Evolutionary conservation across 228 moss, liverwort and hornwort genomes (phyloP), one percentile per base, ranked within the genome.

Genomic region (Sphagnum fallax): DNA sequence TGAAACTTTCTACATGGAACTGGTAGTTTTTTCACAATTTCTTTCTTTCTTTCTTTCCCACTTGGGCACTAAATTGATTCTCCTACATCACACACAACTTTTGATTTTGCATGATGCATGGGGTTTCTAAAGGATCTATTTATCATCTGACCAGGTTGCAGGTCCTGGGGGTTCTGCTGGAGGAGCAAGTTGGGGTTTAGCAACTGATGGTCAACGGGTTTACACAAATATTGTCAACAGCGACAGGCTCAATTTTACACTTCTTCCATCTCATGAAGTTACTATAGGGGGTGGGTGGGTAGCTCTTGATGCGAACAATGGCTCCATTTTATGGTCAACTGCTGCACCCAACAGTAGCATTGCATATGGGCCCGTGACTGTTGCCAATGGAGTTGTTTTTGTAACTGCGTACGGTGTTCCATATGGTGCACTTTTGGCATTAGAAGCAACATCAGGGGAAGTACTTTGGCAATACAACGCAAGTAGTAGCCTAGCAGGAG

Each of bases 151-250:
- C 1, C 71, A 73, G 73, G 78, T 67, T 70, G 77, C 81, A 6
- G 81, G 78, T 18, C 78, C 84, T 5, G 73, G 75, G 18, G 81
- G 78, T 6, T 4, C 1, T 5, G 4, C 68, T 4, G 81, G 75
- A 64, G 76, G 76, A 65, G 64, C 73, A 47, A 64, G 62, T 47
- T 81, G 73, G 84, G 78, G 81, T 4, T 75, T 75, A 69, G 61
- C 84, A 8, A 71, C 73, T 52, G 75, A 84, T 50, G 78, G 84
- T 10, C 65, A 65, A 59, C 53, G 65, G n/a, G 73, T 84, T 50
- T 78, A 72, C 60, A 73, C 68, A 5, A 67, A 69, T 66, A 76
- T 78, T 50, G 12, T 70, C 16, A 78, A 84, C 6, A 5, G 52
- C 52, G 8, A 1, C 1, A 5, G 0, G 0, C 5, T 8, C 4